Base-by-base conservation (phyloP, 495 filamentous ascomycete species). In the Thermochaetoides thermophila region DNA sequence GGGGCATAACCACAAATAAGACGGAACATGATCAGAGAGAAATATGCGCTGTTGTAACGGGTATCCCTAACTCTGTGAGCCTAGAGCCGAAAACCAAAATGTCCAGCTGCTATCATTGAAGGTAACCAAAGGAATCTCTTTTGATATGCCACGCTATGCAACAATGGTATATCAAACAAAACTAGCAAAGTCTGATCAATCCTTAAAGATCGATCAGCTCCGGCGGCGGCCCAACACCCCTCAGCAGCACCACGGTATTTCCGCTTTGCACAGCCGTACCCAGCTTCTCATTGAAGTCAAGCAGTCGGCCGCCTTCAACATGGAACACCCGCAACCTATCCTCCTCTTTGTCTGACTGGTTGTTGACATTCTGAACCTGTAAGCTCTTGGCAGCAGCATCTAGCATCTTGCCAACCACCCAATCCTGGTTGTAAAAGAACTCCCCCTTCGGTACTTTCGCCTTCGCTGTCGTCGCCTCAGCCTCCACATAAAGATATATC, bases 281-380 rank as follows among this genome's bases (percentile, higher is more conserved):
- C 14, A 78, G 55, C 56, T 84, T 79, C 56, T 94, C 85, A 15
- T 70, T 72, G 55, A 95, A 97, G 29, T 79, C 80, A 41, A 97
- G 49, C 37, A 96, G 60, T 35, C 82, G 59, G 1, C 91, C 91
- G 0, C 75, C 78, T 50, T 96, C 89, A 0, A 95, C 80, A 55
- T 96, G 87, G 37, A 89, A 97, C 1, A 97, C 71, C 23, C 87
- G 53, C 41, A 97, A 46, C 48, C 73, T 72, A 19, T 81, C 77
- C 55, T 79, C 74, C 60, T 92, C 84, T 11, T 78, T 68, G 17
- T 66, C 72, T 13, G 65, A 76, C 35, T 82, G 68, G 50, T 94
- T 95, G 48, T 95, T 95, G 39, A 91, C 43, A 53, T 95, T 95
- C 56, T 81, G 66, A 23, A 94, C 74, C 49, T 80, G 75, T 37